These are phyloP conservation scores for Fraxinus sp. DNA, from an alignment of 305 asterid species.

Conservation along the genomic window DNA sequence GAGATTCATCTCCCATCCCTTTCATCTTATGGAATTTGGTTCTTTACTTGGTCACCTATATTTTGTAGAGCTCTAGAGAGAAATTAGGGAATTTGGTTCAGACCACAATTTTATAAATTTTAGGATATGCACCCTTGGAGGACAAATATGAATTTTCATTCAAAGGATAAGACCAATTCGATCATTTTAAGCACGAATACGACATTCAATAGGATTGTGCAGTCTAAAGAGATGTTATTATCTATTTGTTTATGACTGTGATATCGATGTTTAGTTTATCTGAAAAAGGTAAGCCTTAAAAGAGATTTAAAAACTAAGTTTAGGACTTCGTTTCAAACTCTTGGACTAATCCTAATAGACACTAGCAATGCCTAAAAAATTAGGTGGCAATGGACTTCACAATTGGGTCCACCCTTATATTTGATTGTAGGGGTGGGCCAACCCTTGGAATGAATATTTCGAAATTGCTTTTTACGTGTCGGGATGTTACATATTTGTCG, in stretches of 20 bases:
- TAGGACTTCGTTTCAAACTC: background rate
- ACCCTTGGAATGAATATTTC: background rate
- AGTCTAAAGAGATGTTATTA: background rate
- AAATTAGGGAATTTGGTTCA: background rate
- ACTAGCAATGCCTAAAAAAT: background rate
- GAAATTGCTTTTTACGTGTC: background rate
- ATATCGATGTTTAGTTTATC: background rate
- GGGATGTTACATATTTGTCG: background rate
- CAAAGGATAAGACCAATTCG: background rate
- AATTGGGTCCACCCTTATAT: background rate
- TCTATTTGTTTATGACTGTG: background rate
- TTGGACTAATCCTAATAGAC: background rate
- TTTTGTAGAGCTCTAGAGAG: background rate
- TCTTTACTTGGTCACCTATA: constrained; percentile 3
- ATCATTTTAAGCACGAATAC: background rate
- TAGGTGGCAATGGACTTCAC: background rate
- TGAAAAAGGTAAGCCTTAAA: background rate
- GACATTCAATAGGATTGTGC: background rate
- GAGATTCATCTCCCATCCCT: constrained; percentile 14
- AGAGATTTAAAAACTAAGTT: background rate
- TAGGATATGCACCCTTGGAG: background rate
- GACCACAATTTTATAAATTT: background rate
- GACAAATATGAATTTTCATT: background rate
- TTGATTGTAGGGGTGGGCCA: background rate
- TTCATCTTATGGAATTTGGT: background rate